Evolutionary conservation across 1,284 basidiomycete species (phyloP).

Genomic region (Austroboletus novae-zelandiae): DNA sequence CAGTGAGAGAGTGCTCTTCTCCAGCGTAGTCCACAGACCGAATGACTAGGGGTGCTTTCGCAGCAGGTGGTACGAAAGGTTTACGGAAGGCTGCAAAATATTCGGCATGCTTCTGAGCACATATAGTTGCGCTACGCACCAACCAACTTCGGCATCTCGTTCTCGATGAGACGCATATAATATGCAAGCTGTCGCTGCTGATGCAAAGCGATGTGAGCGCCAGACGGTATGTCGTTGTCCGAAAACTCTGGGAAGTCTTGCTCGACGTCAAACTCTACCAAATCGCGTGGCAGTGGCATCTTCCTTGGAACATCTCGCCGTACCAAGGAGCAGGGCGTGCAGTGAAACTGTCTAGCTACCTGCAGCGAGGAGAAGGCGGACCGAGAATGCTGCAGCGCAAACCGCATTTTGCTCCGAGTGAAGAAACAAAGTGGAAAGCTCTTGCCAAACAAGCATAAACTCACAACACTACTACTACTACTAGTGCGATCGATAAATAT

Average conservation of each 20-base stretch:
- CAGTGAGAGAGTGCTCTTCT: constrained; percentile 64
- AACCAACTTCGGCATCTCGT: constrained; percentile 79
- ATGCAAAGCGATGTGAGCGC: constrained; percentile 66
- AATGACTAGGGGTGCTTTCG: constrained; percentile 59
- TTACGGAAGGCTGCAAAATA: constrained; percentile 64
- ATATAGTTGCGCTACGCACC: constrained; percentile 48
- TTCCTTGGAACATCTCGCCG: constrained; percentile 28
- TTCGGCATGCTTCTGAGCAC: constrained; percentile 10
- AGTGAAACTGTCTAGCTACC: constrained; percentile 20
- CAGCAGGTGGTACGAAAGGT: constrained; percentile 65
- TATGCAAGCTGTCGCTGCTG: constrained; percentile 69
- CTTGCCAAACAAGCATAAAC: constrained; percentile 30
- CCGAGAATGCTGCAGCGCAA: constrained; percentile 13
- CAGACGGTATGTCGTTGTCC: constrained; percentile 62
- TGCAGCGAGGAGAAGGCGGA: constrained; percentile 7
- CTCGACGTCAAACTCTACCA: constrained; percentile 31
- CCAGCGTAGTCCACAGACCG: constrained; percentile 77
- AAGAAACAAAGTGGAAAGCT: too few relatives aligned
- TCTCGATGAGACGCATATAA: constrained; percentile 79
- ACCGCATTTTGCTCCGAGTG: constrained; percentile 16
- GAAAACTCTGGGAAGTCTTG: constrained; percentile 38
- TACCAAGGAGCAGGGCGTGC: constrained; percentile 13
- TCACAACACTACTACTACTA: constrained; percentile 10
- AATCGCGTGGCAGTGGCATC: constrained; percentile 27
- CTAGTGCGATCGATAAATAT: constrained; percentile 21